Percentiles rank a stretch among this genome's conserved stretches.
These are phyloP conservation scores for Saccharum spontaneum DNA, from an alignment of 176 grass and related monocot species.

Conservation along the genomic window DNA sequence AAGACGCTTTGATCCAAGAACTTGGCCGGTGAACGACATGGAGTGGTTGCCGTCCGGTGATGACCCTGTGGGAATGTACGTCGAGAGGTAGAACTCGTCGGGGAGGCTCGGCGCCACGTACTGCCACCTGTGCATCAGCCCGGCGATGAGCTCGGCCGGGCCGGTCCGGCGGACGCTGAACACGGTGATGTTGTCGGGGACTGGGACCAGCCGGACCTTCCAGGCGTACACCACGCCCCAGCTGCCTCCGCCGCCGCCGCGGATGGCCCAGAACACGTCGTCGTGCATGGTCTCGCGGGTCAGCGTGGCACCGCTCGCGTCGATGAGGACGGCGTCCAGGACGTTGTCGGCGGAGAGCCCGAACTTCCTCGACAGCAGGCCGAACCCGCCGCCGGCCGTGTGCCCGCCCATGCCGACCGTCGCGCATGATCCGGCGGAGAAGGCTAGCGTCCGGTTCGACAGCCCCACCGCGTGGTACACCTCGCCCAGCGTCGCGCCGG, in stretches of 20 bases:
- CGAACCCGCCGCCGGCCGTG: conserved; percentile 60
- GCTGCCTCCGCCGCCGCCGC: conserved; percentile 73
- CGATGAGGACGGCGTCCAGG: conserved; percentile 47
- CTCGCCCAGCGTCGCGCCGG: conserved; percentile 67
- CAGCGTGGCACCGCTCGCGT: background rate
- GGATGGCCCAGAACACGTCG: conserved; percentile 78
- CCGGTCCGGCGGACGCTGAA: conserved; percentile 34
- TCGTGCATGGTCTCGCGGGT: conserved; percentile 42
- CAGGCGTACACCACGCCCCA: conserved; percentile 78
- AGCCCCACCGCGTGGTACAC: conserved; percentile 48
- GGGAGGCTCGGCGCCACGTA: conserved; percentile 43
- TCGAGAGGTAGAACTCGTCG: conserved; percentile 39
- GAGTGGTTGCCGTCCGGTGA: conserved; percentile 19
- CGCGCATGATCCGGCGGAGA: conserved; percentile 53
- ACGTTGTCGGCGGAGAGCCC: conserved; percentile 66
- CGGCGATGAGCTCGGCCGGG: conserved; percentile 12
- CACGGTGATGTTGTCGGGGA: conserved; percentile 37
- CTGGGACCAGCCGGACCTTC: conserved; percentile 61
- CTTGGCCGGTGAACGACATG: conserved; percentile 43
- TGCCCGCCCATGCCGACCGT: conserved; percentile 56
- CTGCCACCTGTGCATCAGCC: conserved; percentile 62
- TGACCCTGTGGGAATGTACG: background rate
- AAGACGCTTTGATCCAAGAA: conserved; percentile 9
- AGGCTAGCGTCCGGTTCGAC: conserved; percentile 27
- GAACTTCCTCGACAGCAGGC: conserved; percentile 57